A percentile compares a stretch with the other conserved stretches of the same genome.
These are phyloP conservation scores for Nakaseomyces uthaithaninus DNA, from an alignment of 1,139 yeast species.

Conservation along the genomic window DNA sequence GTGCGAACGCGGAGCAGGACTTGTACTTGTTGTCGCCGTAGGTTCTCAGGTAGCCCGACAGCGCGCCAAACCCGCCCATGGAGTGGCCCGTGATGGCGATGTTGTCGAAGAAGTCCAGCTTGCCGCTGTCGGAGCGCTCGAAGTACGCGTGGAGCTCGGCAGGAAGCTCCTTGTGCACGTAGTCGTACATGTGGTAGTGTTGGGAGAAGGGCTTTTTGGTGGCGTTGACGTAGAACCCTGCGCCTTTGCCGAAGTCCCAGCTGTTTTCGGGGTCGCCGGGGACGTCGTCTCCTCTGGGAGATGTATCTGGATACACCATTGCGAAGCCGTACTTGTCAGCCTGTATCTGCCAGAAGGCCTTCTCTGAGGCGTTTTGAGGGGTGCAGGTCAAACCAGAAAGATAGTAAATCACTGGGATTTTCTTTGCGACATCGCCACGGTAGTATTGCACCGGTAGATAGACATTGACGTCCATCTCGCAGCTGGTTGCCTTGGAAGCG, in stretches of 20 bases:
- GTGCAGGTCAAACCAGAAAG: slow-evolving; percentile 90
- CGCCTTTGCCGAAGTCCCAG: slow-evolving; percentile 92
- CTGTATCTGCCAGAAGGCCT: slow-evolving; percentile 78
- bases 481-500: slow-evolving; percentile 53
- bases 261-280: slow-evolving; percentile 87
- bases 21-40: slow-evolving; percentile 48
- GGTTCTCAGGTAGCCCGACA: slow-evolving; percentile 64
- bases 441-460: slow-evolving; percentile 59
- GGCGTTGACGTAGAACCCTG: slow-evolving; percentile 90
- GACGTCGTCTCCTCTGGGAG: slow-evolving; percentile 85
- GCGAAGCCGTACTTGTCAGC: slow-evolving; percentile 82
- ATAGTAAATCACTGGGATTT: slow-evolving; percentile 67
- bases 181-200: slow-evolving; percentile 80
- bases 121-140: slow-evolving; percentile 38
- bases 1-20: slow-evolving; percentile 87
- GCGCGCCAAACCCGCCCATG: slow-evolving; percentile 97
- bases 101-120: slow-evolving; percentile 37
- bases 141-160: slow-evolving; percentile 35
- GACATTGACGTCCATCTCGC: slow-evolving; percentile 76
- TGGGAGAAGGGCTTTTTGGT: slow-evolving; percentile 60
- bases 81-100: slow-evolving; percentile 87
- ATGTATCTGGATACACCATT: slow-evolving; percentile 88
- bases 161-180: slow-evolving; percentile 70
- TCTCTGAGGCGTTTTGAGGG: slow-evolving; percentile 90
- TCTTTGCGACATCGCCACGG: slow-evolving; percentile 15